A percentile compares a stretch with the other conserved stretches of the same genome.
phyloP scores from a whole-genome alignment of 495 filamentous ascomycete genomes.

The Filosporella fistucella region DNA sequence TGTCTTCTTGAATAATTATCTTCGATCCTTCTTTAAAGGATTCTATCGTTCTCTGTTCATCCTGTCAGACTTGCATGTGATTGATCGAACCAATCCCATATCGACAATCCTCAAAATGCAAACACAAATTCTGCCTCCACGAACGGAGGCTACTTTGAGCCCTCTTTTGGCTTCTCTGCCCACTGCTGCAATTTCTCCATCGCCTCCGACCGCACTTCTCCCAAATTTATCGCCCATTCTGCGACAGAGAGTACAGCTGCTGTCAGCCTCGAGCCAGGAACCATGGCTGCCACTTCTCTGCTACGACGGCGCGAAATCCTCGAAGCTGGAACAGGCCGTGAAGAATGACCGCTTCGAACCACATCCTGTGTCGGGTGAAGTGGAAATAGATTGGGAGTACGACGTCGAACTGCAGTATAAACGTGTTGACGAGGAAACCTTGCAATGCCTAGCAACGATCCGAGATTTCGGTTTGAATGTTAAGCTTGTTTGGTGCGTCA shows the following conservation, averaged over 20 bases:
- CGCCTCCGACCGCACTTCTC: constrained; percentile 71
- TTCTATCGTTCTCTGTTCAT: too few relatives aligned
- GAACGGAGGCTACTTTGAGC: constrained; percentile 59
- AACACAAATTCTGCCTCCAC: constrained; percentile 54
- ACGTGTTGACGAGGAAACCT: constrained; percentile 79
- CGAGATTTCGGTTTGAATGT: constrained; percentile 49
- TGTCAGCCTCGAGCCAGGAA: constrained; percentile 61
- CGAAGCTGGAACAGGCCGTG: constrained; percentile 61
- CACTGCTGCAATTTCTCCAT: constrained; percentile 71
- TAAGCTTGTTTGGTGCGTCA: constrained; percentile 44
- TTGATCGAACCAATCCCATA: too few relatives aligned
- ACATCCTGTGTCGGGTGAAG: constrained; percentile 88
- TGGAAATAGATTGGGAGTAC: constrained; percentile 62
- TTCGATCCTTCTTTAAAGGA: too few relatives aligned
- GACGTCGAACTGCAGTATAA: constrained; percentile 66
- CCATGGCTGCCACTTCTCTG: constrained; percentile 90
- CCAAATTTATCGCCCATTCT: constrained; percentile 87
- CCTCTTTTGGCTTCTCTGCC: constrained; percentile 84
- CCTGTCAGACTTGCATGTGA: constrained; percentile 25
- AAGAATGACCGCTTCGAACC: constrained; percentile 69
- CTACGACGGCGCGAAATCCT: constrained; percentile 67
- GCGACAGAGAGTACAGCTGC: constrained; percentile 77
- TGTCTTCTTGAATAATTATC: too few relatives aligned
- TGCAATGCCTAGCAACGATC: constrained; percentile 62
- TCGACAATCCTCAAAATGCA: too few relatives aligned